These are phyloP conservation scores for Parasarocladium wereldwijsianum DNA, from an alignment of 2,329 filamentous ascomycete species.

Conservation along the genomic window DNA sequence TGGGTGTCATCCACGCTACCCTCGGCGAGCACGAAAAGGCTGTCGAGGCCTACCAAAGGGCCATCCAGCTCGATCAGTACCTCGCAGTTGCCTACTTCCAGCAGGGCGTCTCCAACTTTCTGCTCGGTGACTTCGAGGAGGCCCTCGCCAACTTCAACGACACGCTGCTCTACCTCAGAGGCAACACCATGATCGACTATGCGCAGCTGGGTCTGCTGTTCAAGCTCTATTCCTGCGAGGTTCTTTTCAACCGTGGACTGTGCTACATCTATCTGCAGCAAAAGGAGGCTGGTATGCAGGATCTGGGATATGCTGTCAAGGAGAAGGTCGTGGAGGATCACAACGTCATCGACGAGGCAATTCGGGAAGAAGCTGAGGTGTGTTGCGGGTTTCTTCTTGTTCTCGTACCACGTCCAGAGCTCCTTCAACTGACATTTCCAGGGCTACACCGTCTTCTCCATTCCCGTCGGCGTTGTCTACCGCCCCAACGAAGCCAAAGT, in stretches of 20 bases:
- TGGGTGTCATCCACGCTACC: conserved; percentile 93
- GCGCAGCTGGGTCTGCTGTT: conserved; percentile 90
- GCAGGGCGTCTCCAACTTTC: conserved; percentile 93
- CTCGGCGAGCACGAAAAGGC: conserved; percentile 92
- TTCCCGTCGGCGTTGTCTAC: conserved; percentile 90
- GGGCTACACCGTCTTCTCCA: conserved; percentile 98
- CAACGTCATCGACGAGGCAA: conserved; percentile 95
- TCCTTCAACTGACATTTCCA: conserved; percentile 23
- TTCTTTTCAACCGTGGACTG: conserved; percentile 89
- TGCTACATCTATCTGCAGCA: conserved; percentile 97
- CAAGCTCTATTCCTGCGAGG: conserved; percentile 93
- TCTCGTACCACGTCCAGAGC: background rate
- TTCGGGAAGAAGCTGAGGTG: conserved; percentile 83
- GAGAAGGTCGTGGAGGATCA: conserved; percentile 95
- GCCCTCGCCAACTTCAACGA: conserved; percentile 98
- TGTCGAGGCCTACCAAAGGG: conserved; percentile 88
- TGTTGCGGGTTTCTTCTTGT: conserved; percentile 9
- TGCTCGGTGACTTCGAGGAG: conserved; percentile 93
- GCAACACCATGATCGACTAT: conserved; percentile 96
- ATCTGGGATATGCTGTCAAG: conserved; percentile 79
- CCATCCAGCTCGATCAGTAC: conserved; percentile 82
- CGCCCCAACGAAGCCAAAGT: conserved; percentile 95
- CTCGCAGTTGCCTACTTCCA: conserved; percentile 97
- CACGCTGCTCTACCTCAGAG: conserved; percentile 81
- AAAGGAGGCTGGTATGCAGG: conserved; percentile 78